phyloP scores from a whole-genome alignment of 495 filamentous ascomycete genomes.

The Aspergillus nidulans region DNA sequence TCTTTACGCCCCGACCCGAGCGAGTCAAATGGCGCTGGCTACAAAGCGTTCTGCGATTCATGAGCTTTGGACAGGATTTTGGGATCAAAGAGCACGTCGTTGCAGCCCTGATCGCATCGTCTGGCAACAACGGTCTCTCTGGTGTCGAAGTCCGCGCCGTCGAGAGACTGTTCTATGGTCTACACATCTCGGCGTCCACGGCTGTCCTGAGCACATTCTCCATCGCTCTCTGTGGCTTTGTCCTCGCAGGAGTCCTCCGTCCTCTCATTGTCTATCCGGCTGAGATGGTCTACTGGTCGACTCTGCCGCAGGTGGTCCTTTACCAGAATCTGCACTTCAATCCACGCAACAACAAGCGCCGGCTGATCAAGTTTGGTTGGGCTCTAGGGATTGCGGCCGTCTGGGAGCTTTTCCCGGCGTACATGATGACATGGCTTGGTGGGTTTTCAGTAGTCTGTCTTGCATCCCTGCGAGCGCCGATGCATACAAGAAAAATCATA shows the following conservation, averaged over 20 bases:
- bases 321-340: conserved; percentile 34
- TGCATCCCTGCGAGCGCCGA: conserved; percentile 30
- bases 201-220: conserved; percentile 31
- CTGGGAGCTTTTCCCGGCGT: conserved; percentile 52
- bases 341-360: conserved; percentile 25
- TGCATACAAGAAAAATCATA: conserved; percentile 25
- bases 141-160: conserved; percentile 23
- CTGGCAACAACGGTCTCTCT: conserved; percentile 21
- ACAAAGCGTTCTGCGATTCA: conserved; percentile 20
- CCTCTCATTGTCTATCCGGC: conserved; percentile 50
- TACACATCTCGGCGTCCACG: conserved; percentile 20
- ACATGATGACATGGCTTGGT: conserved; percentile 50
- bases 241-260: conserved; percentile 49
- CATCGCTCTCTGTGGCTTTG: conserved; percentile 48
- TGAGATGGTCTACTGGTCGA: conserved; percentile 42
- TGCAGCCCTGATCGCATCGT: conserved; percentile 26
- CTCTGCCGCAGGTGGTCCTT: conserved; percentile 26
- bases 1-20: conserved; percentile 38
- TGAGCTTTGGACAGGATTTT: conserved; percentile 29
- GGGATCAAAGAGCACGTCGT: conserved; percentile 32
- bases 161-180: conserved; percentile 31
- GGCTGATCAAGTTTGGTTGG: conserved; percentile 29
- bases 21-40: conserved; percentile 20
- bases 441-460: conserved; percentile 53
- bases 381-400: conserved; percentile 34